Percentiles rank a stretch among this genome's conserved stretches.
phyloP scores from a whole-genome alignment of 352 stramenopile species.

The Globisporangium recalcitrans region DNA sequence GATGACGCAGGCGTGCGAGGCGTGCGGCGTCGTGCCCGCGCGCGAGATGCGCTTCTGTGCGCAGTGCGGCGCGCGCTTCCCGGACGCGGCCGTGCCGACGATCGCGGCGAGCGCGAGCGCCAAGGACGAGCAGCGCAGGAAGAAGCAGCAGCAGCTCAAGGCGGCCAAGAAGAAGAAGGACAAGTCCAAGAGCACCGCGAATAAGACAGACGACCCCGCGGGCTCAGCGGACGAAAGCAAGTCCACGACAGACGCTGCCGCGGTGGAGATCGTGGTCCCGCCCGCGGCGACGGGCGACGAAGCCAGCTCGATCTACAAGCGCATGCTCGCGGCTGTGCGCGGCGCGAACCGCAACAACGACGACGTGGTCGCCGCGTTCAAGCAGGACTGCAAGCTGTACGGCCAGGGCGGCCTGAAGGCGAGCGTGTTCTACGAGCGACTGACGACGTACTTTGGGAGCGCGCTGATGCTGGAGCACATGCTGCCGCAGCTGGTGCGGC shows the following conservation, averaged over 20 bases:
- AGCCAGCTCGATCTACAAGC: slow-evolving; percentile 73
- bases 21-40: slow-evolving; percentile 28
- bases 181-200: slow-evolving; percentile 17
- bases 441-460: slow-evolving; percentile 62
- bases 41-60: slow-evolving; percentile 40
- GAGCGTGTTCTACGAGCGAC: slow-evolving; percentile 51
- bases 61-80: slow-evolving; percentile 41
- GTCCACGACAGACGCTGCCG: not conserved
- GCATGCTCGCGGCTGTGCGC: slow-evolving; percentile 70
- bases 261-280: slow-evolving; percentile 38
- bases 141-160: slow-evolving; percentile 8
- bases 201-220: slow-evolving; percentile 21
- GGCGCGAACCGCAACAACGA: slow-evolving; percentile 70
- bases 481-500: slow-evolving; percentile 65
- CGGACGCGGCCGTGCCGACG: slow-evolving; percentile 5
- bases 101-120: slow-evolving; percentile 6
- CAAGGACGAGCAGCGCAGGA: slow-evolving; percentile 21
- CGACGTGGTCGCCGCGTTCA: slow-evolving; percentile 67
- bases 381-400: slow-evolving; percentile 74
- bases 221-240: slow-evolving; percentile 1
- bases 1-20: slow-evolving; percentile 33
- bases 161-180: slow-evolving; percentile 12
- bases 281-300: slow-evolving; percentile 61
- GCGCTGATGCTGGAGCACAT: slow-evolving; percentile 77
- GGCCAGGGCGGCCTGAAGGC: slow-evolving; percentile 60